These are phyloP conservation scores for Narthecium ossifragum DNA, from an alignment of 106 monocot genomes.

Conservation along the genomic window DNA sequence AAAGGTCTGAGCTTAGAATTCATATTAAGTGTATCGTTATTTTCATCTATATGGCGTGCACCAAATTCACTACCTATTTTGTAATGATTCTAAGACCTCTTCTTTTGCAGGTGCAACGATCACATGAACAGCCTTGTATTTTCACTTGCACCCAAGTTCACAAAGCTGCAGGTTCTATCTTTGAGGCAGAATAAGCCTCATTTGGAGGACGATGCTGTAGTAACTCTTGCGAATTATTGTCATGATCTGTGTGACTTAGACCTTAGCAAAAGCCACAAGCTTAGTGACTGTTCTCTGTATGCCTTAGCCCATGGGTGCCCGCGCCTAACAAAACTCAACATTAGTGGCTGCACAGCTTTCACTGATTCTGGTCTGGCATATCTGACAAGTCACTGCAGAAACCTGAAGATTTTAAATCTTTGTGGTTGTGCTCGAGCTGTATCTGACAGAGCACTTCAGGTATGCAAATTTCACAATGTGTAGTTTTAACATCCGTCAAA, in stretches of 20 bases:
- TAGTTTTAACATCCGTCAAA: too few species aligned
- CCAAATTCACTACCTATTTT: too few species aligned
- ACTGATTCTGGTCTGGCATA: slow-evolving; percentile 69
- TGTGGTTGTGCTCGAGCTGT: slow-evolving; percentile 89
- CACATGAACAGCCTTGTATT: slow-evolving; percentile 85
- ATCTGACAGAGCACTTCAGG: slow-evolving; percentile 86
- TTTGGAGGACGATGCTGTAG: slow-evolving; percentile 74
- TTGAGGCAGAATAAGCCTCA: slow-evolving; percentile 77
- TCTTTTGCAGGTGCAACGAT: slow-evolving; percentile 63
- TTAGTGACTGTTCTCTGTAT: slow-evolving; percentile 71
- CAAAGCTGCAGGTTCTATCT: slow-evolving; percentile 61
- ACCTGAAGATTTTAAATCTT: slow-evolving; percentile 70
- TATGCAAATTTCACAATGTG: slow-evolving; percentile 2
- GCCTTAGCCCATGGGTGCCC: slow-evolving; percentile 82
- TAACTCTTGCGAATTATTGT: slow-evolving; percentile 67
- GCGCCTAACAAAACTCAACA: slow-evolving; percentile 65
- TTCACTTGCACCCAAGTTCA: slow-evolving; percentile 80
- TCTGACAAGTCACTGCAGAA: slow-evolving; percentile 52
- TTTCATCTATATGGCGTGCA: too few species aligned
- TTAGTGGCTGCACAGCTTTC: slow-evolving; percentile 84
- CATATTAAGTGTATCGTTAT: too few species aligned
- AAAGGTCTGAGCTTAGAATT: too few species aligned
- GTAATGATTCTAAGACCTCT: too few species aligned
- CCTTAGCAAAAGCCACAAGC: slow-evolving; percentile 78
- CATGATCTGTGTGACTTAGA: slow-evolving; percentile 82